Evolutionary conservation across 2,329 filamentous ascomycete species (phyloP), one percentile per base, ranked within the genome.

Genomic region (Phialocephala subalpina): DNA sequence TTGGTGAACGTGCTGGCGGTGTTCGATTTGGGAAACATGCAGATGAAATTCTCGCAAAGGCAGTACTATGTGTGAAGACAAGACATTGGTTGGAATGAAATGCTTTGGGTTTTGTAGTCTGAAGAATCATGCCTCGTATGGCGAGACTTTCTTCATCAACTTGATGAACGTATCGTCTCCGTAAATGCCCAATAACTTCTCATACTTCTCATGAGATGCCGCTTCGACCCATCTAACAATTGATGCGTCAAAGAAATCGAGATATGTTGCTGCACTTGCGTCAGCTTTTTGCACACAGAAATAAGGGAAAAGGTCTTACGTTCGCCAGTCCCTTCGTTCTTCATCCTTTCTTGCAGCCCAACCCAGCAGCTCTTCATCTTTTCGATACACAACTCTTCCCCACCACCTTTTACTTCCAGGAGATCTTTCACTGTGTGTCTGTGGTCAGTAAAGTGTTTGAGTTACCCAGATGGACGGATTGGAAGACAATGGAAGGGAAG

Each of bases 131-230:
- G 25, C 25, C 14, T 53, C 49, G 42, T 62, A 62, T 11, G 25
- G 36, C 35, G 66, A 59, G 5, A 70, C 67, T 52, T 72, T 71
- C 22, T 69, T 70, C 67, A 70, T 67, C 49, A 71, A n/a, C 60
- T 70, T 71, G n/a, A 36, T 60, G 40, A 71, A 71, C 3, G 67
- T 72, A 27, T 72, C 70, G 52, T 72, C 70, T 33, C 61, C 67
- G 25, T 69, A 72, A 33, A 72, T 59, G 33, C 25, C 53, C 58
- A 68, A 61, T 0, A 72, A 33, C 33, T 56, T 71, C 33, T 45
- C 57, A 3, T 47, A 20, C 47, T 72, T 72, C 52, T 67, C 70
- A 8, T 55, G 35, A 18, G 66, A 71, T 16, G 66, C 58, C 16
- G 59, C 64, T 58, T 59, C 64, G 40, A 71, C 35, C 67, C 69